A percentile compares a stretch with the other conserved stretches of the same genome.
phyloP scores from a whole-genome alignment of 2,329 filamentous ascomycete species.

The Didymella arachidicola region DNA sequence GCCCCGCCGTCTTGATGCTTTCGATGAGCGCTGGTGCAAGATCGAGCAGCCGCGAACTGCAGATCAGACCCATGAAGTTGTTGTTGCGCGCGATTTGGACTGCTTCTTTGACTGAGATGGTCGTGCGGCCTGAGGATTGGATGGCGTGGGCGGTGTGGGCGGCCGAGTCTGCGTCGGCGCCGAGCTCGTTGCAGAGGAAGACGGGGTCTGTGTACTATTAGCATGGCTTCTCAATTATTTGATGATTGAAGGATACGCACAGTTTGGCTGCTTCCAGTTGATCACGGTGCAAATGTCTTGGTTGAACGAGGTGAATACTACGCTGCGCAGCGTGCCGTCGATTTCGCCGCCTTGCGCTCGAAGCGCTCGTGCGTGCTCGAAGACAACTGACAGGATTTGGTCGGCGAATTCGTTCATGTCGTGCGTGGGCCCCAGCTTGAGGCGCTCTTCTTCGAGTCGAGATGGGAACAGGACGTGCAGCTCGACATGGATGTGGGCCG shows the following conservation, averaged over 20 bases:
- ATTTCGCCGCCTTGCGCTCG: constrained; percentile 64
- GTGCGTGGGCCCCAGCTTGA: constrained; percentile 75
- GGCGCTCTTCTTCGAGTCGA: constrained; percentile 71
- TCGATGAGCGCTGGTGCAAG: constrained; percentile 92
- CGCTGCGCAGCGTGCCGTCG: constrained; percentile 77
- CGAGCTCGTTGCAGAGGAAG: constrained; percentile 92
- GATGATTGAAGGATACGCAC: constrained; percentile 47
- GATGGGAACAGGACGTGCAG: constrained; percentile 91
- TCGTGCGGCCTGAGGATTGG: constrained; percentile 71
- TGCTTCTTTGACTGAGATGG: constrained; percentile 90
- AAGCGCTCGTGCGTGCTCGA: constrained; percentile 82
- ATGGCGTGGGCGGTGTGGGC: constrained; percentile 51
- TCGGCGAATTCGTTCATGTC: constrained; percentile 91
- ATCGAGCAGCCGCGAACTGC: constrained; percentile 78
- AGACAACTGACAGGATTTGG: constrained; percentile 81
- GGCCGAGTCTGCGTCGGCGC: constrained; percentile 64
- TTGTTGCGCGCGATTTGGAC: constrained; percentile 93
- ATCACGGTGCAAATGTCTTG: constrained; percentile 87
- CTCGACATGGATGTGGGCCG: constrained; percentile 83
- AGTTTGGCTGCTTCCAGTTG: constrained; percentile 99
- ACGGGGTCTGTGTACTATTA: constrained; percentile 71
- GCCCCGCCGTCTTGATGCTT: constrained; percentile 90
- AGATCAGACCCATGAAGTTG: constrained; percentile 97
- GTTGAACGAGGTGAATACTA: constrained; percentile 95
- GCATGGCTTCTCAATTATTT: neutral